A percentile compares a stretch with the other conserved stretches of the same genome.
Conservation (phyloP, 2,329 filamentous ascomycete species). For the Nothomitra cinnamomea region DNA sequence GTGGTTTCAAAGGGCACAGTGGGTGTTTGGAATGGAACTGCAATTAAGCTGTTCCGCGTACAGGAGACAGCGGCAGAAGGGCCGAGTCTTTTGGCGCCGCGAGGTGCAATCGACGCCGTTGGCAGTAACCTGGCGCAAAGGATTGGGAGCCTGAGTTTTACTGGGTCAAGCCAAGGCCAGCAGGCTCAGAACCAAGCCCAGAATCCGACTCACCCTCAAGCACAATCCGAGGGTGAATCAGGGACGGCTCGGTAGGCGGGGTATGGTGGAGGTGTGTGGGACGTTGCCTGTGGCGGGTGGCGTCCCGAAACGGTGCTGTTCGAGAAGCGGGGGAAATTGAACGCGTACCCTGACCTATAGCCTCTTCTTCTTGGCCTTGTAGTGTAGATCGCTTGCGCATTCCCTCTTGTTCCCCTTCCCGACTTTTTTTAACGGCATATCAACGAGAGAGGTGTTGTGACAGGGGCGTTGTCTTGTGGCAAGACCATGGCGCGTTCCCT, state of each 20-base stretch:
- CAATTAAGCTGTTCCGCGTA: conserved; percentile 74
- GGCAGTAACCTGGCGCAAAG: conserved; percentile 77
- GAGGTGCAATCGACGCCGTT: conserved; percentile 83
- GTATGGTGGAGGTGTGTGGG: too few relatives aligned
- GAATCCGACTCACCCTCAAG: background rate
- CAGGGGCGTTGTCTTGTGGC: too few relatives aligned
- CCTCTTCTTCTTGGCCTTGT: too few relatives aligned
- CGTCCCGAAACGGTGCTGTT: too few relatives aligned
- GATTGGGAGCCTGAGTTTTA: conserved; percentile 63
- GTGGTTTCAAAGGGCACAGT: conserved; percentile 71
- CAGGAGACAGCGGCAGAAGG: conserved; percentile 69
- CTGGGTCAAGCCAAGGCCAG: background rate
- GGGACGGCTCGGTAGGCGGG: background rate
- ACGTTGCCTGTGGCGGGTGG: too few relatives aligned
- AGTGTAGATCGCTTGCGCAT: too few relatives aligned
- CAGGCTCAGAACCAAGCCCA: background rate
- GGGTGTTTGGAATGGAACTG: conserved; percentile 86
- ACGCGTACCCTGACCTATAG: too few relatives aligned
- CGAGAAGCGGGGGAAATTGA: too few relatives aligned
- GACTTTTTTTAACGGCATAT: too few relatives aligned
- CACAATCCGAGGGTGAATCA: background rate
- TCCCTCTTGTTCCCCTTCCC: too few relatives aligned
- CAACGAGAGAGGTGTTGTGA: too few relatives aligned
- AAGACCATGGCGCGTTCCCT: too few relatives aligned
- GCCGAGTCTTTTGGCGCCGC: conserved; percentile 65